Evolutionary conservation across 2,329 filamentous ascomycete species (phyloP).

Genomic region (Cladosporium sp.): DNA sequence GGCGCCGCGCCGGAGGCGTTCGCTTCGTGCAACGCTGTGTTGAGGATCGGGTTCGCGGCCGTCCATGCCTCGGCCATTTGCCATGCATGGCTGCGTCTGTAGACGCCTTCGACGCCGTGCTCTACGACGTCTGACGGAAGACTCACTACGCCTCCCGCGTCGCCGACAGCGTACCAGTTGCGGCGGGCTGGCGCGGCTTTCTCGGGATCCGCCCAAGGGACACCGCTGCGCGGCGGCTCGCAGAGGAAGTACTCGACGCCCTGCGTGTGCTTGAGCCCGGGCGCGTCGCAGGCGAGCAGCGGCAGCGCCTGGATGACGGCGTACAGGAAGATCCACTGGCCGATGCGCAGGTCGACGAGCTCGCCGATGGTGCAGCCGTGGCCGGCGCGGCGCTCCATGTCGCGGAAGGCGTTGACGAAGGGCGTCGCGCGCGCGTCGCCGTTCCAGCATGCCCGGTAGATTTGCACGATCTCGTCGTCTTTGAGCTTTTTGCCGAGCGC

Average conservation of each 20-base stretch:
- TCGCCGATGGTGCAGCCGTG: constrained; percentile 60
- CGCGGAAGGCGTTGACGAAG: constrained; percentile 64
- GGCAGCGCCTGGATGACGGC: constrained; percentile 70
- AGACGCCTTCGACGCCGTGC: constrained; percentile 61
- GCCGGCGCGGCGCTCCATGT: constrained; percentile 64
- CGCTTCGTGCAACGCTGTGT: constrained; percentile 25
- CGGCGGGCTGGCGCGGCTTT: constrained; percentile 52
- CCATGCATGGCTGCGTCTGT: constrained; percentile 65
- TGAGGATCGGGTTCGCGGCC: constrained; percentile 33
- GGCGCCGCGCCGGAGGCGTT: constrained; percentile 18
- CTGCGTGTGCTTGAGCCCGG: constrained; percentile 60
- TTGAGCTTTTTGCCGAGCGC: constrained; percentile 66
- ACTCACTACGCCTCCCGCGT: constrained; percentile 55
- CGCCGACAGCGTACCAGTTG: constrained; percentile 70
- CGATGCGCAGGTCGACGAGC: constrained; percentile 63
- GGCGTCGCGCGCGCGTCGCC: constrained; percentile 58
- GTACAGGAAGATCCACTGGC: constrained; percentile 78
- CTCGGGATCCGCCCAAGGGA: constrained; percentile 59
- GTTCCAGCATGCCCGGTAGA: constrained; percentile 79
- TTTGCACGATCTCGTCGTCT: constrained; percentile 67
- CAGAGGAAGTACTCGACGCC: constrained; percentile 79
- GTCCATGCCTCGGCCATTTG: constrained; percentile 57
- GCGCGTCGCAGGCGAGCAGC: constrained; percentile 70
- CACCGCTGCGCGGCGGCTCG: constrained; percentile 63
- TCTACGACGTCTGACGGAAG: constrained; percentile 59